These are phyloP conservation scores for Phytopythium ostracodes DNA, from an alignment of 352 stramenopile species.

Conservation along the genomic window DNA sequence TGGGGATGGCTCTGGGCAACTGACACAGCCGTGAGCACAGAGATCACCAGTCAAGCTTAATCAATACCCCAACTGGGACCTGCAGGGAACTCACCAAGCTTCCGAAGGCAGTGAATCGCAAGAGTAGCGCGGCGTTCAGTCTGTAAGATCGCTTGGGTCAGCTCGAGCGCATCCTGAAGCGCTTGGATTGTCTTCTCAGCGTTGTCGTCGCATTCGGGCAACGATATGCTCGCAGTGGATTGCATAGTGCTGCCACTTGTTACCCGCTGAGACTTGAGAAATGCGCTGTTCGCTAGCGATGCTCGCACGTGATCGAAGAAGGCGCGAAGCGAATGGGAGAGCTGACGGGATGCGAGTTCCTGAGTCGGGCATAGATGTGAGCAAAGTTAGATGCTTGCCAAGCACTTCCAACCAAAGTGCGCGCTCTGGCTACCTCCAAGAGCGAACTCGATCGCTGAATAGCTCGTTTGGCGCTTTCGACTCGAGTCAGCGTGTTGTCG, in stretches of 20 bases:
- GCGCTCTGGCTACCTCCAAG: constrained; percentile 18
- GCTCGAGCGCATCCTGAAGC: neutral
- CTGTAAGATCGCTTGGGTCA: neutral
- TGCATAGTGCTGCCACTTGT: neutral
- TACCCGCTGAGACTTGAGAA: neutral
- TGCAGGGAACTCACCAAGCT: neutral
- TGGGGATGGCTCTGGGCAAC: neutral
- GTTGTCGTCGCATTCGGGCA: neutral
- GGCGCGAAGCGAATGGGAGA: constrained; percentile 24
- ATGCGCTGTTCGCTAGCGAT: constrained; percentile 4
- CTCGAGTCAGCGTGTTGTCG: constrained; percentile 9
- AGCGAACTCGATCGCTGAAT: constrained; percentile 28
- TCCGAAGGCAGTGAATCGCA: neutral
- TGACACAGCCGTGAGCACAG: neutral
- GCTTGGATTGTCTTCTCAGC: neutral
- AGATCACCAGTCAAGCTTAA: neutral
- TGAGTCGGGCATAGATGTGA: constrained; percentile 4
- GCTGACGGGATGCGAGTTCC: constrained; percentile 34
- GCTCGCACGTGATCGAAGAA: constrained; percentile 33
- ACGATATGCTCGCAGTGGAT: neutral
- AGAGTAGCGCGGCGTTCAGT: neutral
- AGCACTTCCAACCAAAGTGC: neutral
- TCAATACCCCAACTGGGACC: neutral
- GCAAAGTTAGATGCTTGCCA: neutral
- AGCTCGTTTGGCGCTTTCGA: constrained; percentile 15